These are phyloP conservation scores for Pseudogymnoascus verrucosus DNA, from an alignment of 2,329 filamentous ascomycete species.

Conservation along the genomic window DNA sequence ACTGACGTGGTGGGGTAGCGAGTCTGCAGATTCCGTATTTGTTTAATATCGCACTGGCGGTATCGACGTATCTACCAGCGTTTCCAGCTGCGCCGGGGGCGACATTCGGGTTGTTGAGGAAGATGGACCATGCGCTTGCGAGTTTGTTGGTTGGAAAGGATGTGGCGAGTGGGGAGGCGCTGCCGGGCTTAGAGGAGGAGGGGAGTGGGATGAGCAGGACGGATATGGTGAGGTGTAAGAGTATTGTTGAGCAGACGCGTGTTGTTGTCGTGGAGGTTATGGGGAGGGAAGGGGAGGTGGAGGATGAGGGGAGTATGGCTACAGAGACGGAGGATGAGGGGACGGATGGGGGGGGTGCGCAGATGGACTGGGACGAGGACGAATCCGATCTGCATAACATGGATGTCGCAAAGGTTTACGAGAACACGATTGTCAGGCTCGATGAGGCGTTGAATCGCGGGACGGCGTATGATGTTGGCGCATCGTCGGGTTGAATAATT, in stretches of 20 bases:
- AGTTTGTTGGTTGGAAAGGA: slow-evolving; percentile 64
- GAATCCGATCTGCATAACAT: slow-evolving; percentile 54
- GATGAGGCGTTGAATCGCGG: slow-evolving; percentile 52
- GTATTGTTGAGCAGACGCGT: slow-evolving; percentile 69
- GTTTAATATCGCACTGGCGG: slow-evolving; percentile 65
- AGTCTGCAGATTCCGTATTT: slow-evolving; percentile 77
- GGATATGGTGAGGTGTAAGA: slow-evolving; percentile 82
- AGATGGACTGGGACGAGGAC: slow-evolving; percentile 32
- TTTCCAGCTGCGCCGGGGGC: slow-evolving; percentile 62
- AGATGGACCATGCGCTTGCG: slow-evolving; percentile 77
- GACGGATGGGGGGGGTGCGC: slow-evolving; percentile 27
- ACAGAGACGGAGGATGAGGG: slow-evolving; percentile 18
- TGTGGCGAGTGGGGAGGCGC: slow-evolving; percentile 50
- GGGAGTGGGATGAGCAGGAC: slow-evolving; percentile 61
- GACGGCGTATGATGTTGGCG: slow-evolving; percentile 12
- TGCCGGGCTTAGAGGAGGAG: slow-evolving; percentile 64
- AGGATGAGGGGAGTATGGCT: slow-evolving; percentile 23
- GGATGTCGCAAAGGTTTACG: slow-evolving; percentile 70
- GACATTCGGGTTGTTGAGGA: slow-evolving; percentile 64
- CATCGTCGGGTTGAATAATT: not conserved
- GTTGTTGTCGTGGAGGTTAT: slow-evolving; percentile 62
- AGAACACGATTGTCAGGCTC: slow-evolving; percentile 67
- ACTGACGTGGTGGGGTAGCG: slow-evolving; percentile 48
- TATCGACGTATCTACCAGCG: slow-evolving; percentile 62
- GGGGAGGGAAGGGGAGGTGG: slow-evolving; percentile 42